Evolutionary conservation across 148 eudicot species (phyloP).

Genomic region (Arbutus unedo): DNA sequence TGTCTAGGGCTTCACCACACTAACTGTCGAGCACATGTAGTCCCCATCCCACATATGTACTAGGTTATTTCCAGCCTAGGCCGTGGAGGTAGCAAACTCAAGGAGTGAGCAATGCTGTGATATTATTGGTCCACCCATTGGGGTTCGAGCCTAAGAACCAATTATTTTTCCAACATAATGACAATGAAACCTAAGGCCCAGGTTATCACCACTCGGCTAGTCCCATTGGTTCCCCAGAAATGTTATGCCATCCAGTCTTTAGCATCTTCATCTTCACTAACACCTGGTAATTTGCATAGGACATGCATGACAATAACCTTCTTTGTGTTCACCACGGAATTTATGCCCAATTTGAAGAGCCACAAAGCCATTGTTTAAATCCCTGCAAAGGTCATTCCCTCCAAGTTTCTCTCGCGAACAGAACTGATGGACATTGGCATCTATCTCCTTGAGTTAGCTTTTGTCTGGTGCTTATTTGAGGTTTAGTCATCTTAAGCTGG

Average conservation of each 20-base stretch:
- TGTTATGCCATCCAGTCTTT: background rate
- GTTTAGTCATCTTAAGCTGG: background rate
- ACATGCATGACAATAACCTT: background rate
- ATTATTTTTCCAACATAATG: too few relatives aligned
- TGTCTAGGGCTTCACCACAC: too few relatives aligned
- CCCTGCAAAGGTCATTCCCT: background rate
- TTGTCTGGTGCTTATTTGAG: background rate
- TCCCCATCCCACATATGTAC: too few relatives aligned
- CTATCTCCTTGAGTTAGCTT: background rate
- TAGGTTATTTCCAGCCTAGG: too few relatives aligned
- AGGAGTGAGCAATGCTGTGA: too few relatives aligned
- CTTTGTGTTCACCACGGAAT: background rate
- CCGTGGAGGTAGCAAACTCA: too few relatives aligned
- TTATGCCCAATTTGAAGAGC: background rate
- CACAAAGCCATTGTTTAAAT: background rate
- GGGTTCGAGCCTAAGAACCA: too few relatives aligned
- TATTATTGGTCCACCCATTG: too few relatives aligned
- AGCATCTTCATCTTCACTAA: background rate
- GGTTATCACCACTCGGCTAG: too few relatives aligned
- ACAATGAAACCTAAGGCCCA: too few relatives aligned
- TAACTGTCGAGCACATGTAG: too few relatives aligned
- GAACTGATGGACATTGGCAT: background rate
- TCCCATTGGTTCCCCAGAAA: background rate
- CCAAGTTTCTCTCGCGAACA: background rate
- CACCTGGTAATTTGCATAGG: background rate